Base-by-base conservation (phyloP, 179 eudicot genomes). In the Silene coronaria region DNA sequence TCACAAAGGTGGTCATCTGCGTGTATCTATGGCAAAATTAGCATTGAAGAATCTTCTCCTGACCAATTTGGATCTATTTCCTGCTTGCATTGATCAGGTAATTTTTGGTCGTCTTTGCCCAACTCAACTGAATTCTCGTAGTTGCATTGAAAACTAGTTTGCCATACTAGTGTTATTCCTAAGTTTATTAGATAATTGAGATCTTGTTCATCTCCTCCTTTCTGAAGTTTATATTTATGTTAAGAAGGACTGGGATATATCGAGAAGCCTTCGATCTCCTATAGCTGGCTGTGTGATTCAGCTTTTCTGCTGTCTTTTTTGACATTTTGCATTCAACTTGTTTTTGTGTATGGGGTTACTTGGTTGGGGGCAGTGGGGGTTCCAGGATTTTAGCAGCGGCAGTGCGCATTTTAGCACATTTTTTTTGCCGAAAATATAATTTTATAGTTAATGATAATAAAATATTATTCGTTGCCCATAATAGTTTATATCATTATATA, bases 21-120 rank as follows among this genome's bases (percentile, higher is more conserved):
- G 99, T 48, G 91, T 88, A 64, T 88, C 89, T 57, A 85, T 92
- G 82, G 99, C 99, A 65, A 95, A 91, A 81, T 67, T 89, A 86
- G 99, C 97, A 55, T 86, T 95, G 82, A 95, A 93, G 84, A 95
- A 95, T 85, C 90, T 95, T 72, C 97, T 95, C 63, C 91, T 89
- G 30, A 92, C 99, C 53, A 95, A 93, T 86, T 84, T 95, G 83
- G 99, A 95, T 84, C 88, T 95, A 74, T 88, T 95, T 83, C 99
- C 97, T 76, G 90, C 97, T 81, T 95, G 97, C 91, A 95, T 95
- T 81, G 99, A 95, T 82, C 99, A 95, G 99, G 99, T 95, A 61
- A 17, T 34, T 45, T 59, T 48, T 27, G 61, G 27, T 22, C 11
- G 11, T 66, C 0, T 60, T 68, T 68, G 57, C 55, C 30, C 14